Evolutionary conservation across 768 basidiomycete genomes (phyloP).

Genomic region (Lentinula edodes): DNA sequence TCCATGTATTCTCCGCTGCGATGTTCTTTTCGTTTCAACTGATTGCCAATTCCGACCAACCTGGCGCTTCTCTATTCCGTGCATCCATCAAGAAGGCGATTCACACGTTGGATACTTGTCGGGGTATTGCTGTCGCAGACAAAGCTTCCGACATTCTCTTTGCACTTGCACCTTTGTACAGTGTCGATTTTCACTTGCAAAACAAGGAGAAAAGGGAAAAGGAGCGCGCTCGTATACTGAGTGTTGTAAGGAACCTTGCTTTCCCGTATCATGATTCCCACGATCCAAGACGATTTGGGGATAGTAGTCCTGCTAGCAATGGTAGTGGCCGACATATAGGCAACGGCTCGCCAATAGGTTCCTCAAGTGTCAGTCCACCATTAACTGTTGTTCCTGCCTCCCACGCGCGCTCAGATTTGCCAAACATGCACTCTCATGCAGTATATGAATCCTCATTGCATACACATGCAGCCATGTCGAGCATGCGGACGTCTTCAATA

Average conservation of each 20-base stretch:
- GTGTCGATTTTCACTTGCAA: constrained; percentile 51
- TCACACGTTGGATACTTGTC: constrained; percentile 57
- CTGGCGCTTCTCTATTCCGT: constrained; percentile 72
- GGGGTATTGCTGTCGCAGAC: constrained; percentile 64
- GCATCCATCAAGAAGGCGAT: constrained; percentile 69
- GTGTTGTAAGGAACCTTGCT: constrained; percentile 67
- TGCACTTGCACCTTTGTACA: constrained; percentile 70
- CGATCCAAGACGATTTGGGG: constrained; percentile 42
- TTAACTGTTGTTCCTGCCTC: constrained; percentile 29
- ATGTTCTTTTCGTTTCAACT: constrained; percentile 93
- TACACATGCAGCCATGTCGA: constrained; percentile 15
- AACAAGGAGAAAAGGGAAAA: constrained; percentile 48
- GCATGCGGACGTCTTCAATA: constrained; percentile 20
- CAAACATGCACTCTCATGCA: constrained; percentile 1
- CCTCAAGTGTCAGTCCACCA: constrained; percentile 55
- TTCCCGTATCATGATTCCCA: constrained; percentile 77
- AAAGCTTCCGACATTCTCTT: constrained; percentile 68
- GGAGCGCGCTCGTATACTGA: constrained; percentile 54
- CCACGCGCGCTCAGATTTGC: constrained; percentile 30
- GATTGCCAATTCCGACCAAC: constrained; percentile 74
- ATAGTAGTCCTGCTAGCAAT: constrained; percentile 42
- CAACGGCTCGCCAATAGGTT: constrained; percentile 48
- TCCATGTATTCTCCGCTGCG: constrained; percentile 80
- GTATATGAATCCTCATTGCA: constrained; percentile 2
- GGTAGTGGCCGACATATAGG: constrained; percentile 39